phyloP scores from a whole-genome alignment of 163 green algal genomes.

The Picocystis sp. region DNA sequence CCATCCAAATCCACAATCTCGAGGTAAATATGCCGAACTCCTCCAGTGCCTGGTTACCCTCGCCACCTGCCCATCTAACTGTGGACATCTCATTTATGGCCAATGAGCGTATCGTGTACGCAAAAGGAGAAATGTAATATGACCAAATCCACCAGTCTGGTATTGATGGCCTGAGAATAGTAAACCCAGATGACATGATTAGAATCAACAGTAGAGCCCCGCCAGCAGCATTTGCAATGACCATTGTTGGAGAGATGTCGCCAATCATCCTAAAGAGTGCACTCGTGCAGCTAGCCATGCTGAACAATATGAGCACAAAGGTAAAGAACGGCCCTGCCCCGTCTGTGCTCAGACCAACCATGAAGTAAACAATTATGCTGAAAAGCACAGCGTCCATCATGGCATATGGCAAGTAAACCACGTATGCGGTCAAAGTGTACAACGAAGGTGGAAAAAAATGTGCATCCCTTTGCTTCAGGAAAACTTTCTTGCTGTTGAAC shows the following conservation, averaged over 20 bases:
- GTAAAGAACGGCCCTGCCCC: background rate
- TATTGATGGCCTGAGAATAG: too few species aligned
- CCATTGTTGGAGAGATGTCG: constrained; percentile 17
- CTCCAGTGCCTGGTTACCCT: too few species aligned
- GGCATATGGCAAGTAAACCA: constrained; percentile 41
- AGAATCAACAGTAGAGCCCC: constrained; percentile 33
- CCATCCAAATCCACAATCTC: too few species aligned
- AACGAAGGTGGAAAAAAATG: constrained; percentile 34
- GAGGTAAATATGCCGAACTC: too few species aligned
- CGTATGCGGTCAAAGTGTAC: constrained; percentile 29
- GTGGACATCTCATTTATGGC: constrained; percentile 55
- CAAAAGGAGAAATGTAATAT: constrained; percentile 36
- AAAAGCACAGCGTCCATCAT: constrained; percentile 35
- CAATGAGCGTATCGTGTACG: constrained; percentile 34
- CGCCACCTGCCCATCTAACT: constrained; percentile 32
- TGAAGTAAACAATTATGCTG: constrained; percentile 38
- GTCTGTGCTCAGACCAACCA: constrained; percentile 23
- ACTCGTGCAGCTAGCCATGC: constrained; percentile 20
- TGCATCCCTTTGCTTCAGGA: constrained; percentile 47
- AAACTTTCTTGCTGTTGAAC: constrained; percentile 24
- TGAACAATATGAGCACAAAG: constrained; percentile 11
- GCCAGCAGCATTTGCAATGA: constrained; percentile 18
- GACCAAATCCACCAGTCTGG: constrained; percentile 40
- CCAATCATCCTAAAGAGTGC: constrained; percentile 32
- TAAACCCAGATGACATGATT: constrained; percentile 43